Percentiles rank a stretch among this genome's conserved stretches.
Evolutionary conservation across 1,139 yeast genomes (phyloP).

Genomic region (Taiozyma sp.): DNA sequence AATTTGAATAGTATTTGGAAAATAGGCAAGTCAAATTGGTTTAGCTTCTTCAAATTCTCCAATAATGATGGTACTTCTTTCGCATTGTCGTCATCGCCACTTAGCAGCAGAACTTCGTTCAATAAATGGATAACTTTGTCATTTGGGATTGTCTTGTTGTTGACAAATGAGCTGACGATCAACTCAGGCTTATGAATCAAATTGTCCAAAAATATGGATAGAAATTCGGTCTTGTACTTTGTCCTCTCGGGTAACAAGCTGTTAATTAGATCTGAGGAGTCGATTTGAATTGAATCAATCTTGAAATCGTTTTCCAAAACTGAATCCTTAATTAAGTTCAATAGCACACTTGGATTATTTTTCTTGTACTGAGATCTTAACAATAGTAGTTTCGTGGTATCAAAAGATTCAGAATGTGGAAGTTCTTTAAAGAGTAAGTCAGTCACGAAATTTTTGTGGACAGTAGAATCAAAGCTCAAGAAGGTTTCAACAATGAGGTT

Average conservation of each 20-base stretch:
- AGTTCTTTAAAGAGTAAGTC: conserved; percentile 28
- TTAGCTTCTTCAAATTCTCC: conserved; percentile 15
- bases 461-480: conserved; percentile 17
- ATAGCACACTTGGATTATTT: conserved; percentile 5
- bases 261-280: conserved; percentile 20
- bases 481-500: conserved; percentile 30
- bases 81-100: background rate
- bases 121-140: conserved; percentile 2
- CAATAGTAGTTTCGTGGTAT: conserved; percentile 13
- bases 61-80: conserved; percentile 2
- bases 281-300: conserved; percentile 18
- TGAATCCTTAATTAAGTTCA: conserved; percentile 12
- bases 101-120: conserved; percentile 4
- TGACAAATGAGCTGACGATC: conserved; percentile 6
- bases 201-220: conserved; percentile 11
- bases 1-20: conserved; percentile 43
- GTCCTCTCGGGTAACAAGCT: conserved; percentile 17
- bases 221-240: conserved; percentile 13
- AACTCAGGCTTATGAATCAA: conserved; percentile 12
- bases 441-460: conserved; percentile 20
- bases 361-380: conserved; percentile 16
- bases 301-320: conserved; percentile 12
- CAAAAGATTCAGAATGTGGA: conserved; percentile 19
- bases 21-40: conserved; percentile 51
- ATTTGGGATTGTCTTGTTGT: background rate